Evolutionary conservation across 371 early-diverging fungal species (phyloP).

Genomic region (Circinella minor): DNA sequence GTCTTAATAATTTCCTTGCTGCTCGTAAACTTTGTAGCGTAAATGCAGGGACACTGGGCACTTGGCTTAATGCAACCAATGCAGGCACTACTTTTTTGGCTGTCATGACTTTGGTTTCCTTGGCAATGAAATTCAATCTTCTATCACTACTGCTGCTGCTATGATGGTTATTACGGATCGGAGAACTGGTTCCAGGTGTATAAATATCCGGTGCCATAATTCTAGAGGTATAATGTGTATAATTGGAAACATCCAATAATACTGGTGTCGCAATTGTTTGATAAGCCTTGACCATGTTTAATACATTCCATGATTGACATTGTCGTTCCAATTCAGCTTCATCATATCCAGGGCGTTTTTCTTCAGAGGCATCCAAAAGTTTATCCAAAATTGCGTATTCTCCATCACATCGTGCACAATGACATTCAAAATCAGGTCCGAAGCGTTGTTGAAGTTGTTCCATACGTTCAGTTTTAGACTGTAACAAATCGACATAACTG

Average conservation of each 20-base stretch:
- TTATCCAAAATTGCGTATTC: constrained; percentile 20
- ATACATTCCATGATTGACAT: constrained; percentile 39
- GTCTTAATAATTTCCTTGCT: constrained; percentile 25
- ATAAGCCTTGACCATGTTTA: constrained; percentile 32
- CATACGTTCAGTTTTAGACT: constrained; percentile 57
- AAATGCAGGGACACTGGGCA: constrained; percentile 37
- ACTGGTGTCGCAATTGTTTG: constrained; percentile 24
- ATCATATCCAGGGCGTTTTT: not conserved
- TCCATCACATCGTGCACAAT: constrained; percentile 38
- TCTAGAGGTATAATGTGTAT: constrained; percentile 39
- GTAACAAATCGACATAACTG: constrained; percentile 73
- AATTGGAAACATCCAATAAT: constrained; percentile 32
- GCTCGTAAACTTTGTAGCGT: constrained; percentile 28
- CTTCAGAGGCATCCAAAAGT: constrained; percentile 12
- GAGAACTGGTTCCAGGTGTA: constrained; percentile 4
- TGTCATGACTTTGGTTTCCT: constrained; percentile 5
- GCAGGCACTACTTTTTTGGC: constrained; percentile 18
- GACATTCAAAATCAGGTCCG: constrained; percentile 33
- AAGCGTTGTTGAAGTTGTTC: constrained; percentile 48
- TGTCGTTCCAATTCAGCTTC: constrained; percentile 10
- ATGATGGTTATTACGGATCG: not conserved
- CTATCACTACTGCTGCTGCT: not conserved
- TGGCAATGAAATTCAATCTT: not conserved
- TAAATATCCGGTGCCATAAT: constrained; percentile 39
- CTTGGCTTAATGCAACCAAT: constrained; percentile 22